Base-by-base conservation (phyloP, 1,284 basidiomycete species). In the Cutaneotrichosporon arboriforme region DNA sequence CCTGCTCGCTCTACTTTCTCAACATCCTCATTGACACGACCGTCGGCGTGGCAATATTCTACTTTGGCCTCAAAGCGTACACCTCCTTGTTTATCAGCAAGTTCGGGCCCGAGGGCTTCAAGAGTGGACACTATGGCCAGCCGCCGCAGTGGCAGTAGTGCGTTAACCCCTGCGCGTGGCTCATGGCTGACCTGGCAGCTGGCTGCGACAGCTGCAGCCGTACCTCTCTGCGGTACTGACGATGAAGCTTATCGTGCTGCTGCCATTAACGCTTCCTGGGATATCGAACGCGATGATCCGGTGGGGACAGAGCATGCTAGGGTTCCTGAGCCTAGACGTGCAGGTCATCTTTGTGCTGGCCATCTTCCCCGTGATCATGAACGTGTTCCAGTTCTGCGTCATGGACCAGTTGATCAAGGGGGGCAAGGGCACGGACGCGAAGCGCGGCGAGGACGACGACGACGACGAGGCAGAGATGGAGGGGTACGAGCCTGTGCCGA, bases 1-100 rank as follows among this genome's bases (percentile, higher is more conserved):
- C 91, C 4, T 96, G 91, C 67, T 86, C 88, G 15, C 81, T 85
- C 56, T 97, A 97, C 76, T 96, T 97, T 71, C 83, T 97, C 54
- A 94, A 97, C 69, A 88, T 98, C 51, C 78, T 94, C 33, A 80
- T 97, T 57, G 94, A 98, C 75, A 97, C 93, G 17, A 97, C 93
- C 64, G 83, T 72, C 14, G 34, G 92, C 59, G 87, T 97, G 50
- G 85, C 81, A 23, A 79, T 94, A 55, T 83, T 98, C 53, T 97
- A 90, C 73, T 67, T 86, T 52, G 78, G 85, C 37, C 80, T 97
- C n/a, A 85, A 84, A 56, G 71, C 80, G 22, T 76, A 84, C 49
- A 90, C 86, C 1, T 80, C 80, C 66, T 50, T 90, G 43, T 80
- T 92, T 51, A 81, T 83, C 31, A 81, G 83, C 61, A 82, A 78